Base-by-base conservation (phyloP, 106 monocot genomes). In the Alisma plantagoaquatica region DNA sequence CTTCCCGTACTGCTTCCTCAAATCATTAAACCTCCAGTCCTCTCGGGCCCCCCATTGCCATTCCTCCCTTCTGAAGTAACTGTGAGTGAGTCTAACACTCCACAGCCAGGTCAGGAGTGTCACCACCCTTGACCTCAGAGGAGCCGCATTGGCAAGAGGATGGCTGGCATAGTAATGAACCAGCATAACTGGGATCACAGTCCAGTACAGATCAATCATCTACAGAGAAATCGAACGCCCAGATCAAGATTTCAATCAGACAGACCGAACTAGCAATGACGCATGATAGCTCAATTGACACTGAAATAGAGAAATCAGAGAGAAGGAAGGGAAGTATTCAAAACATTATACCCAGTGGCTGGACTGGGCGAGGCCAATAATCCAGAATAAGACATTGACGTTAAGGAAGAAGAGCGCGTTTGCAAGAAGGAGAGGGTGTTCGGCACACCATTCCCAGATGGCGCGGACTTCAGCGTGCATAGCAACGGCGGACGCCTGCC, bases 121-220 rank as follows among this genome's bases (percentile, higher is more conserved):
- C 66, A 68, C 77, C 49, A 63, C 75, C 25, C 35, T 24, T 43
- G 94, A 96, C 53, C 94, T 75, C 57, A 53, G 28, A 3, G 27
- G 49, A 50, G 84, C 62, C 2, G 56, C 38, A 31, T 10, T 31
- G 15, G 83, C 80, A 21, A 42, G 7, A 1, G 88, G 88, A 41
- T 84, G 88, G 67, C 53, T 61, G 1, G 64, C 48, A 54, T 59
- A 84, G 70, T 65, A 96, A 58, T 88, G 84, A n/a, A 68, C 61
- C 54, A 96, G 77, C 73, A 96, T 61, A 29, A 84, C 78, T 3
- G 94, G 94, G 49, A 88, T 88, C 48, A 96, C 75, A 2, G 94
- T 96, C 94, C 94, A 96, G 62, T 96, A 96, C 46, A 88, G 54
- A 45, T 96, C 94, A 19, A 96, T 96, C 75, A 94, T 53, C 87